Evolutionary conservation across 768 basidiomycete species (phyloP).

Genomic region (Tulasnella sp.): DNA sequence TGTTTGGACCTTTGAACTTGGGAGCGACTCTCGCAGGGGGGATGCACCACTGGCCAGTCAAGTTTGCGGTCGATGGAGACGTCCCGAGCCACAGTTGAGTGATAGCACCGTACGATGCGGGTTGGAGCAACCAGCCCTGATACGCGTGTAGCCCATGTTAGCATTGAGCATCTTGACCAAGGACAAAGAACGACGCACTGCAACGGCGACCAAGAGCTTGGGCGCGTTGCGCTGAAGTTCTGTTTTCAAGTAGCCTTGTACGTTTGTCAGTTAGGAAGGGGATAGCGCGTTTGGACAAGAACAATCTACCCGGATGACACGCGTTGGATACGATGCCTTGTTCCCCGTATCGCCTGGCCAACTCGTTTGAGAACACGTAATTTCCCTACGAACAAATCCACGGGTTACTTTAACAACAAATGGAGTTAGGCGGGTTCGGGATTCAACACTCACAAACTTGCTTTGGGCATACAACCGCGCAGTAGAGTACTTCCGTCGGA

Average conservation of each 20-base stretch:
- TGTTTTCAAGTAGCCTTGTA: background rate
- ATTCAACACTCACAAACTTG: slow-evolving; percentile 27
- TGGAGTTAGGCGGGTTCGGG: background rate
- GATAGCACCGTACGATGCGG: background rate
- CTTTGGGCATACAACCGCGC: slow-evolving; percentile 16
- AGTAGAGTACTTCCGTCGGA: background rate
- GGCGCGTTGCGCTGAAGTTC: background rate
- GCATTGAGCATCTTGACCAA: background rate
- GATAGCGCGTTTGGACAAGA: background rate
- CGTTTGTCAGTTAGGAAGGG: background rate
- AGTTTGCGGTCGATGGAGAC: background rate
- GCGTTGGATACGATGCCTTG: slow-evolving; percentile 1
- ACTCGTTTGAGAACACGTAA: background rate
- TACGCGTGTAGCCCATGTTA: background rate
- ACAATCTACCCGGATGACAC: background rate
- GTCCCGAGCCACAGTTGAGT: background rate
- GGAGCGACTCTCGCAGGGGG: too few species aligned
- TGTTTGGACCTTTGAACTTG: background rate
- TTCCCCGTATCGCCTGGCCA: background rate
- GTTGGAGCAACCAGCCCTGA: background rate
- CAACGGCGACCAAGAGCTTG: background rate
- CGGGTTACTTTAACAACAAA: background rate
- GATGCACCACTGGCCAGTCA: too few species aligned
- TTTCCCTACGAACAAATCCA: background rate
- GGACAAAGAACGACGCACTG: background rate